Conservation (phyloP, 176 grass and related monocot genomes). For the Panicum miliaceum region DNA sequence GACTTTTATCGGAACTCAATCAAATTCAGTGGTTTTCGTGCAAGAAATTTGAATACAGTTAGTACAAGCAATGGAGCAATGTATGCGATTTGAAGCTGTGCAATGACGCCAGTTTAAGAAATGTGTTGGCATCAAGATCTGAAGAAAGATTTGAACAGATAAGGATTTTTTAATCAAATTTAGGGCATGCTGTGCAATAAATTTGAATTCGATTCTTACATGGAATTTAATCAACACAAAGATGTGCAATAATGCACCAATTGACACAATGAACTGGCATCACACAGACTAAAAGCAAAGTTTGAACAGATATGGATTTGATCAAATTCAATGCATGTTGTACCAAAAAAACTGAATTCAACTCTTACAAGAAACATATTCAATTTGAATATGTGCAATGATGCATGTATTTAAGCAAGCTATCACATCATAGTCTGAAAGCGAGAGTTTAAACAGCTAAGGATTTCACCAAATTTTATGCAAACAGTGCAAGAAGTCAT, state of each 20-base stretch:
- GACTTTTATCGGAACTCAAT: not conserved
- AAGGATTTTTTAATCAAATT: not conserved
- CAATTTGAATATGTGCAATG: not conserved
- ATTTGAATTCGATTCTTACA: conserved; percentile 14
- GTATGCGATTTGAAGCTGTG: not conserved
- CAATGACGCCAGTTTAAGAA: not conserved
- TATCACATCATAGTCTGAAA: not conserved
- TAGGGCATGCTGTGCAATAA: not conserved
- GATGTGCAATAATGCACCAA: not conserved
- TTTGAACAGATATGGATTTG: not conserved
- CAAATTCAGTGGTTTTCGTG: not conserved
- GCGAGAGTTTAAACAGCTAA: not conserved
- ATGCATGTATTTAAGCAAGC: conserved; percentile 22
- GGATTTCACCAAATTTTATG: not conserved
- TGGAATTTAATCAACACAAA: not conserved
- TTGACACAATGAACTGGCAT: not conserved
- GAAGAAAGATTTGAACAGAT: not conserved
- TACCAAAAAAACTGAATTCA: not conserved
- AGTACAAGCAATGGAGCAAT: not conserved
- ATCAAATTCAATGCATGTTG: not conserved
- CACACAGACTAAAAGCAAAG: not conserved
- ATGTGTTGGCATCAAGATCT: not conserved
- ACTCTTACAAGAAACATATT: not conserved
- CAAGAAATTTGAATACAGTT: not conserved
- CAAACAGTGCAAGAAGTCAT: not conserved